Percentiles rank a stretch among this genome's conserved stretches.
Conservation (phyloP, 345 rosid genomes). For the Gossypium rotundifolium region DNA sequence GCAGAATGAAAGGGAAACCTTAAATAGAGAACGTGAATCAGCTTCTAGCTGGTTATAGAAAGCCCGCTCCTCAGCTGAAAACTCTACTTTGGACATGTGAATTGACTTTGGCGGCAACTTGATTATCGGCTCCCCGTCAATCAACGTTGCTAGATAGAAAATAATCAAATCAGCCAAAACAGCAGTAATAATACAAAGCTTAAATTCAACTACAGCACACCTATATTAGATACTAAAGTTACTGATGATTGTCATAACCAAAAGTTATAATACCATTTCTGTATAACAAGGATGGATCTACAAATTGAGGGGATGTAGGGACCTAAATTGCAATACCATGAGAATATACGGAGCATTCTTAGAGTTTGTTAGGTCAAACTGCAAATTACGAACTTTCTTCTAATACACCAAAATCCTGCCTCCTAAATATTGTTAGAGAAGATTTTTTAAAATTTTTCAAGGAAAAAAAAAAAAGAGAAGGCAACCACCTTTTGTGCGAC, state of each 20-base stretch:
- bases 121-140: slow-evolving; percentile 86
- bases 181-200: slow-evolving; percentile 8
- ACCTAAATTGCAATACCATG: not conserved
- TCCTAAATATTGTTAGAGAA: slow-evolving; percentile 12
- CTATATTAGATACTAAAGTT: not conserved
- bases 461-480: not conserved
- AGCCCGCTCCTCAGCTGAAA: slow-evolving; percentile 73
- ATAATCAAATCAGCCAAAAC: slow-evolving; percentile 19
- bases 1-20: slow-evolving; percentile 42
- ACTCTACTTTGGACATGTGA: slow-evolving; percentile 58
- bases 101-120: slow-evolving; percentile 73
- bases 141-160: slow-evolving; percentile 59
- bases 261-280: not conserved
- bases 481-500: slow-evolving; percentile 86
- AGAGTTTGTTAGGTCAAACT: not conserved
- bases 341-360: not conserved
- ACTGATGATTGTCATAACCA: not conserved
- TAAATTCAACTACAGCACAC: slow-evolving; percentile 14
- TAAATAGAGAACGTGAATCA: slow-evolving; percentile 72
- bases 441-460: not conserved
- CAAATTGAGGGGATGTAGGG: not conserved
- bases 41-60: slow-evolving; percentile 80
- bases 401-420: not conserved
- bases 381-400: not conserved
- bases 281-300: not conserved